phyloP scores from a whole-genome alignment of 2,329 filamentous ascomycete species.

The Botryotinia narcissicola region DNA sequence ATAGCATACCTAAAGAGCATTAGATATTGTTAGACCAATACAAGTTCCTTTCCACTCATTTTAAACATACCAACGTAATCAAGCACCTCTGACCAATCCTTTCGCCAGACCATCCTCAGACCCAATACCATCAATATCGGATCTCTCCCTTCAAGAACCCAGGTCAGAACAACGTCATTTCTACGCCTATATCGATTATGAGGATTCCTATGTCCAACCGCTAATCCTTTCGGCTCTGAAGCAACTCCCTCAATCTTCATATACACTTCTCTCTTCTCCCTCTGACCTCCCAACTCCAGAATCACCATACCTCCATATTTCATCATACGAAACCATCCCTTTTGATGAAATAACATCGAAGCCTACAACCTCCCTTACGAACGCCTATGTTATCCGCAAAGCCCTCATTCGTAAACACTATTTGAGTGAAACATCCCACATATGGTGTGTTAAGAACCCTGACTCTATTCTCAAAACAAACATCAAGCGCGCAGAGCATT shows the following conservation, averaged over 20 bases:
- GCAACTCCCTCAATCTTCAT: slow-evolving; percentile 53
- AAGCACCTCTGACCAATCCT: slow-evolving; percentile 18
- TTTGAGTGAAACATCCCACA: slow-evolving; percentile 75
- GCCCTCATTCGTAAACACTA: slow-evolving; percentile 96
- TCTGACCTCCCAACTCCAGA: slow-evolving; percentile 35
- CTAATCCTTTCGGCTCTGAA: slow-evolving; percentile 74
- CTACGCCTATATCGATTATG: slow-evolving; percentile 78
- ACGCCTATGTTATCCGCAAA: slow-evolving; percentile 94
- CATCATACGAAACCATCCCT: slow-evolving; percentile 82
- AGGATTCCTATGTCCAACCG: slow-evolving; percentile 85
- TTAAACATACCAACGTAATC: background rate
- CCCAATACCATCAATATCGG: slow-evolving; percentile 23
- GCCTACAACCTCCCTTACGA: slow-evolving; percentile 64
- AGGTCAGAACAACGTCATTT: slow-evolving; percentile 44
- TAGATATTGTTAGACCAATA: slow-evolving; percentile 40
- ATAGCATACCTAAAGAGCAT: slow-evolving; percentile 36
- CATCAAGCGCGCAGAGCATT: slow-evolving; percentile 76
- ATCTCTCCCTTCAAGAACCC: slow-evolving; percentile 27
- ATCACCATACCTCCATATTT: slow-evolving; percentile 63
- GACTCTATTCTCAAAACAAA: slow-evolving; percentile 64
- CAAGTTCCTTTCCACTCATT: slow-evolving; percentile 21
- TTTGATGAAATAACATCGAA: slow-evolving; percentile 71
- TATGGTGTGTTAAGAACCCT: slow-evolving; percentile 84
- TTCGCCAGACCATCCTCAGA: slow-evolving; percentile 24
- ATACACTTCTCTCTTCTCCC: slow-evolving; percentile 54